phyloP scores from a whole-genome alignment of 2,329 filamentous ascomycete species.

The Neonectria faginata region DNA sequence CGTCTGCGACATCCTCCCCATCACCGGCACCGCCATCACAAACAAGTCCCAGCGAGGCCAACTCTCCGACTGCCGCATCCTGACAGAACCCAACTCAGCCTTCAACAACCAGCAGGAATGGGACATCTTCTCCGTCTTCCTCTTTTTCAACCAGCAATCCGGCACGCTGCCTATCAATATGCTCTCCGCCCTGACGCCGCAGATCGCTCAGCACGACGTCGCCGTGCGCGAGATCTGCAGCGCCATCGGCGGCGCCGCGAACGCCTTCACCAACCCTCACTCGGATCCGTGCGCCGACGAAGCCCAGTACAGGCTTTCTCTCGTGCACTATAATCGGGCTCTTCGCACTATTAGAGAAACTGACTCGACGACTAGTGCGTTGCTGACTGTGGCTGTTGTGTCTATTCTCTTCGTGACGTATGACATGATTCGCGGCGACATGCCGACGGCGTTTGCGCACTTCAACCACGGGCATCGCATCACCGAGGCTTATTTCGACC shows the following conservation, averaged over 20 bases:
- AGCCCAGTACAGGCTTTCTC: slow-evolving; percentile 24
- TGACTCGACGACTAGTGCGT: slow-evolving; percentile 6
- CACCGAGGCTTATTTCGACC: slow-evolving; percentile 34
- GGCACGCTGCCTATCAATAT: slow-evolving; percentile 36
- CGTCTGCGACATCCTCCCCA: slow-evolving; percentile 27
- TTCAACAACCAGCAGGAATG: slow-evolving; percentile 41
- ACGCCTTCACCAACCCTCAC: slow-evolving; percentile 28
- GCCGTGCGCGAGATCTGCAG: slow-evolving; percentile 39
- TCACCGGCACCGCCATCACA: slow-evolving; percentile 12
- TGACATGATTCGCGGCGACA: slow-evolving; percentile 38
- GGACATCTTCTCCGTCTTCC: slow-evolving; percentile 38
- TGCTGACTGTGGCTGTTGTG: slow-evolving; percentile 35
- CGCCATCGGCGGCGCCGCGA: slow-evolving; percentile 35
- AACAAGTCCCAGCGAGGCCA: not conserved
- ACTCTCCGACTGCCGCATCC: slow-evolving; percentile 30
- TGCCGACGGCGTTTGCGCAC: slow-evolving; percentile 33
- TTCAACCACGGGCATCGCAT: slow-evolving; percentile 37
- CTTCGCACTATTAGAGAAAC: slow-evolving; percentile 26
- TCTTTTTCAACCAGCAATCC: slow-evolving; percentile 35
- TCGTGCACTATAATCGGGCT: slow-evolving; percentile 38
- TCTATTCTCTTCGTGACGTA: slow-evolving; percentile 40
- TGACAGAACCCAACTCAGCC: slow-evolving; percentile 30
- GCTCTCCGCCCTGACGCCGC: slow-evolving; percentile 36
- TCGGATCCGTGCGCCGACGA: slow-evolving; percentile 27
- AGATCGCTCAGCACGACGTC: slow-evolving; percentile 34